phyloP scores from a whole-genome alignment of 345 rosid genomes.

The Pugionium cornutum region DNA sequence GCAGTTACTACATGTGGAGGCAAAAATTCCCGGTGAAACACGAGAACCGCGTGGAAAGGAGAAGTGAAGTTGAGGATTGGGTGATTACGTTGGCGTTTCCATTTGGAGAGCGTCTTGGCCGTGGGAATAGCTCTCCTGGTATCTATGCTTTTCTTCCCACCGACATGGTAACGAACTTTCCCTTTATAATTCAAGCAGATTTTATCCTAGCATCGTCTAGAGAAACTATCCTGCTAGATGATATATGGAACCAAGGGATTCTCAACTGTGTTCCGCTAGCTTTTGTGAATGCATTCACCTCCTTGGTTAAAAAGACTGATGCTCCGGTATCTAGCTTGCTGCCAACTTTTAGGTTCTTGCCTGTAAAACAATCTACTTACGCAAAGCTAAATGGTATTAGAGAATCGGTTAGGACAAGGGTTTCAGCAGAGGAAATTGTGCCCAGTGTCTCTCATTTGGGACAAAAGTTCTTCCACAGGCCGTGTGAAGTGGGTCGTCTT shows the following conservation, averaged over 20 bases:
- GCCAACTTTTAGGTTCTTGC: constrained; percentile 60
- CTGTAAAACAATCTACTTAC: constrained; percentile 45
- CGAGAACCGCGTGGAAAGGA: constrained; percentile 58
- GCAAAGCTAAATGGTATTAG: constrained; percentile 47
- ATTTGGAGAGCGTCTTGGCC: constrained; percentile 50
- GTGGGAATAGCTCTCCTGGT: constrained; percentile 57
- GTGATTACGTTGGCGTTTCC: constrained; percentile 78
- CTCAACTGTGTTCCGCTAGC: constrained; percentile 60
- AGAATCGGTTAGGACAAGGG: constrained; percentile 42
- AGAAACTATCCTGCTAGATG: constrained; percentile 62
- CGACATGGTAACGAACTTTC: constrained; percentile 66
- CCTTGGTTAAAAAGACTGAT: constrained; percentile 52
- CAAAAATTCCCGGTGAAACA: constrained; percentile 63
- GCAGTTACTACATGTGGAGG: constrained; percentile 70
- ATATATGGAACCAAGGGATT: constrained; percentile 78
- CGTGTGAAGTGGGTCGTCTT: constrained; percentile 58
- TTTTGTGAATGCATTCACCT: constrained; percentile 58
- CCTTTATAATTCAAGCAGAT: constrained; percentile 72
- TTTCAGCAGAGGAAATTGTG: constrained; percentile 48
- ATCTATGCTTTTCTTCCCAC: constrained; percentile 81
- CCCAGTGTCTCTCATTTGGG: constrained; percentile 54
- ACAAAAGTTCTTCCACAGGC: constrained; percentile 67
- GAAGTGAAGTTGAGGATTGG: constrained; percentile 72
- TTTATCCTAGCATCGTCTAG: constrained; percentile 71
- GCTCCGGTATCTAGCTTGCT: constrained; percentile 58